A percentile compares a stretch with the other conserved stretches of the same genome.
These are phyloP conservation scores for Selaginella tamariscina DNA, from an alignment of 75 land plant genomes.

Conservation along the genomic window DNA sequence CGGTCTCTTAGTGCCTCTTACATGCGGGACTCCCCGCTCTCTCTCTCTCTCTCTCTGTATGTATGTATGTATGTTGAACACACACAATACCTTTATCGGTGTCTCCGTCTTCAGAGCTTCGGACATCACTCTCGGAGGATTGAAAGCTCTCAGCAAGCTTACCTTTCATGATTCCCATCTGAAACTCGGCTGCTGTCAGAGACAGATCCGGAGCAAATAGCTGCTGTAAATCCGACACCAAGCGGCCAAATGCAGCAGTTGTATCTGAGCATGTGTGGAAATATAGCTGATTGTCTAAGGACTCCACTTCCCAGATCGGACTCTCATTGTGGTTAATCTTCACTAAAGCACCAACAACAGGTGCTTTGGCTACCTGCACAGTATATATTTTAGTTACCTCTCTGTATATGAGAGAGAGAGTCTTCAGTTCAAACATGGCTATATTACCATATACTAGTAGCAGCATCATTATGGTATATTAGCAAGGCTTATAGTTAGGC, in stretches of 20 bases:
- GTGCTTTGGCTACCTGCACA: conserved; percentile 47
- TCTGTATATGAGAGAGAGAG: neutral
- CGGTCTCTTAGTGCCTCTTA: no score
- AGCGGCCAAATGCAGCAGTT: conserved; percentile 45
- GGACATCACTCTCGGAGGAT: neutral
- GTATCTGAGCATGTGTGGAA: conserved; percentile 86
- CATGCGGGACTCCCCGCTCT: no score
- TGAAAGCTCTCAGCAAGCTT: neutral
- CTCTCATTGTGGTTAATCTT: conserved; percentile 37
- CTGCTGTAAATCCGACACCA: conserved; percentile 64
- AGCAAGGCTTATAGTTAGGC: neutral
- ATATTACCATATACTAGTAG: no score
- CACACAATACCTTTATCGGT: no score
- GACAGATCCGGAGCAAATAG: conserved; percentile 70
- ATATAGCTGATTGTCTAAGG: conserved; percentile 44
- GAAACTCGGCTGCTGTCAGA: conserved; percentile 29
- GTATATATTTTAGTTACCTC: neutral
- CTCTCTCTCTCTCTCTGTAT: no score
- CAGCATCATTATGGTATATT: neutral
- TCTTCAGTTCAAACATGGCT: no score
- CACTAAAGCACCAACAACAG: conserved; percentile 48
- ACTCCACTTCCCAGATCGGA: conserved; percentile 58
- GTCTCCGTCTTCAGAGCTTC: neutral
- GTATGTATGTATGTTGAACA: neutral
- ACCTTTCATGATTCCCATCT: neutral